Percentiles rank a stretch among this genome's conserved stretches.
Evolutionary conservation across 768 basidiomycete genomes (phyloP).

Genomic region (Pilatotrama ljubarskyi): DNA sequence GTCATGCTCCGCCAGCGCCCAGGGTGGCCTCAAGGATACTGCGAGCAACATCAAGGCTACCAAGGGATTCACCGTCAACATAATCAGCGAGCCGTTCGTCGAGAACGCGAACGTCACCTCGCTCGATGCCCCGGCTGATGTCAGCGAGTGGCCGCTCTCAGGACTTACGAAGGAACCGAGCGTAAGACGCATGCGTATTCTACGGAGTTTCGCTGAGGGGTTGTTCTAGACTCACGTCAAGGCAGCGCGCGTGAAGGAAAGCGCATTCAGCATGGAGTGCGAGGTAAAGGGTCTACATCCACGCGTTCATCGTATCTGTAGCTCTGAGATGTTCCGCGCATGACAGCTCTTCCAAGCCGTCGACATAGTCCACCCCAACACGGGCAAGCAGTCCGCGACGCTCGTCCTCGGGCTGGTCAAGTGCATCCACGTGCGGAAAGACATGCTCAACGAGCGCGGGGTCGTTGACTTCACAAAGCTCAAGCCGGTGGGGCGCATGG

Average conservation of each 20-base stretch:
- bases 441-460: constrained; percentile 37
- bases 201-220: background rate
- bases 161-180: constrained; percentile 45
- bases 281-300: no score
- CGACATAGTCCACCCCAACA: constrained; percentile 35
- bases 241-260: constrained; percentile 44
- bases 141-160: constrained; percentile 43
- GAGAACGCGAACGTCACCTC: constrained; percentile 41
- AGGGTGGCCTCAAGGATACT: constrained; percentile 42
- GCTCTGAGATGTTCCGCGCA: background rate
- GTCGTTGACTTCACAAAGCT: constrained; percentile 38
- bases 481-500: constrained; percentile 39
- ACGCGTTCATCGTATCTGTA: background rate
- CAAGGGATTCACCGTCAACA: constrained; percentile 54
- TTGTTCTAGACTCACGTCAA: constrained; percentile 38
- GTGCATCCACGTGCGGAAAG: constrained; percentile 44
- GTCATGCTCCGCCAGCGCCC: constrained; percentile 32
- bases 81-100: constrained; percentile 53
- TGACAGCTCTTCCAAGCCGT: constrained; percentile 35
- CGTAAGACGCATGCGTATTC: constrained; percentile 21
- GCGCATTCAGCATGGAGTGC: constrained; percentile 51
- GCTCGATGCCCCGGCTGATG: constrained; percentile 38
- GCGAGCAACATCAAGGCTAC: constrained; percentile 45
- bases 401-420: constrained; percentile 42
- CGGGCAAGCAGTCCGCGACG: constrained; percentile 29